Base-by-base conservation (phyloP, 257 asterid genomes). In the Handroanthus guayacan region DNA sequence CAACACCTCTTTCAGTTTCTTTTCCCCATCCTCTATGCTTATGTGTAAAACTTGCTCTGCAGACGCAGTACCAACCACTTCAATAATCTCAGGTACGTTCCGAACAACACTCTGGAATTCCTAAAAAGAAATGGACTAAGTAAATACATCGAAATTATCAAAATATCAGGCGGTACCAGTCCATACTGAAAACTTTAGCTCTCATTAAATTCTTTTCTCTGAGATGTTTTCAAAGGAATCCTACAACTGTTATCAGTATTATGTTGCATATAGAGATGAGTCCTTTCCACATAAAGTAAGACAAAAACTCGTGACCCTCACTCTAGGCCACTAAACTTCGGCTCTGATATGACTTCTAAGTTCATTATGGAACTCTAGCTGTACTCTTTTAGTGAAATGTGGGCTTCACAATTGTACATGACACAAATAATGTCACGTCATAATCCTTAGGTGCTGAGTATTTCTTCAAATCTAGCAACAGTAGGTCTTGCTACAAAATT, bases 71-170 rank as follows among this genome's bases (percentile, higher is more conserved):
- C 91, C 89, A 65, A 87, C 91, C 71, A 87, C 87, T 80, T 87
- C 91, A 36, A 71, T 78, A 68, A 87, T 86, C 89, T 89, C 95
- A 6, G 95, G 95, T 31, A 87, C 88, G 75, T 82, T 82, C n/a
- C 72, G 88, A 67, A 84, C 51, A 58, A 81, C 87, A 71, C 64
- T 69, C 81, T 87, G 87, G 39, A 89, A 85, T 75, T 89, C 95
- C 95, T 89, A 64, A 71, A 41, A 64, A 39, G 38, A 54, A 18
- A 25, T 13, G 4, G 36, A 13, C 17, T 45, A 18, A 69, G 47
- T 56, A 52, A 56, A 43, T 55, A 12, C 14, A 58, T 47, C 12
- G 38, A 71, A 64, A n/a, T 63, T 13, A 9, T 6, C 11, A 34
- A 34, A 52, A 6, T 34, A 38, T 44, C 17, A 36, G 56, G 11